Evolutionary conservation across 2,329 filamentous ascomycete species (phyloP).

Genomic region (Verticillium klebahnii): DNA sequence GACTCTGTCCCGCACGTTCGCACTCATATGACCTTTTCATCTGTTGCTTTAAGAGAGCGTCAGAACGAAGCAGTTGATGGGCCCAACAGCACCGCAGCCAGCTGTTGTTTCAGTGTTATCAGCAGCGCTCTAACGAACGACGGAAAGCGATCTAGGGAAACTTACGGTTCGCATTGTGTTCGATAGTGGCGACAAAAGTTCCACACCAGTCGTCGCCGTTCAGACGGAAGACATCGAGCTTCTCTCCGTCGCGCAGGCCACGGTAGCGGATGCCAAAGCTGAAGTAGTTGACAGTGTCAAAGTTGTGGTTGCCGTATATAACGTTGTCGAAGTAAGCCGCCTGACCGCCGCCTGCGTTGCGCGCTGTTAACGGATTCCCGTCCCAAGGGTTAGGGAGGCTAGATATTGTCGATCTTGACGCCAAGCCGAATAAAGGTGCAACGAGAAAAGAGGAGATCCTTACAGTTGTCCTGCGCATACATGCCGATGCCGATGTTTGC

Average conservation of each 20-base stretch:
- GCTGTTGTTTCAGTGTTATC: background rate
- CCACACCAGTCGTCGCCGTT: conserved; percentile 11
- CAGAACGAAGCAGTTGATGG: background rate
- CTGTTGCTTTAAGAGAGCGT: background rate
- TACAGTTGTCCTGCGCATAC: conserved; percentile 13
- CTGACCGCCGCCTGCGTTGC: conserved; percentile 10
- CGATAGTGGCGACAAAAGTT: background rate
- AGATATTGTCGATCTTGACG: background rate
- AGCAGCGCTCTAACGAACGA: background rate
- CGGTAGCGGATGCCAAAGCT: conserved; percentile 14
- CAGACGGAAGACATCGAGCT: conserved; percentile 13
- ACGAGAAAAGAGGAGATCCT: background rate
- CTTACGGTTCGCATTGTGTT: background rate
- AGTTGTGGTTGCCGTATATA: conserved; percentile 9
- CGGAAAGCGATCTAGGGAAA: background rate
- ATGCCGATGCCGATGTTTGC: conserved; percentile 15
- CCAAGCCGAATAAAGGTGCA: background rate
- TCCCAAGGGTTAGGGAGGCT: background rate
- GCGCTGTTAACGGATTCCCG: background rate
- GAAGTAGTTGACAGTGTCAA: conserved; percentile 9
- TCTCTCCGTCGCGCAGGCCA: conserved; percentile 13
- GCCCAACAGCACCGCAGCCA: background rate
- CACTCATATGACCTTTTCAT: too few species aligned
- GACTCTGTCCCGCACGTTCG: too few species aligned
- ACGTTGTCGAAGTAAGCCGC: conserved; percentile 13